Conservation (phyloP, 106 monocot genomes). For the Triglochin maritima region DNA sequence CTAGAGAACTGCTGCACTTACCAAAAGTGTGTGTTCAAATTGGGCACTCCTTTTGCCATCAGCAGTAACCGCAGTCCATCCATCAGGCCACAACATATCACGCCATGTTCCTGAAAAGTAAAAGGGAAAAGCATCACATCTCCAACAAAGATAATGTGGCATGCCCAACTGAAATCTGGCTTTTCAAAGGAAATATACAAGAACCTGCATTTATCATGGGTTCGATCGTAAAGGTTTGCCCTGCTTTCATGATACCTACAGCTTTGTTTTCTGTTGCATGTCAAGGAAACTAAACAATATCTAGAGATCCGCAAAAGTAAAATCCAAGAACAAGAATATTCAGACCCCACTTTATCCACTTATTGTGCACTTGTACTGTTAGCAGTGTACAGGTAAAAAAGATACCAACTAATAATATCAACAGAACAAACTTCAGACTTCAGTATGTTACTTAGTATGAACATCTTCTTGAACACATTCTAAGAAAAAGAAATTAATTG, state of each 20-base stretch:
- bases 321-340: neutral
- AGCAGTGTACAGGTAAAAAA: too few species aligned
- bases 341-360: too few species aligned
- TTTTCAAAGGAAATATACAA: neutral
- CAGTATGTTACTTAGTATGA: too few species aligned
- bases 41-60: constrained; percentile 98
- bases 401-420: too few species aligned
- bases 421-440: too few species aligned
- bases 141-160: neutral
- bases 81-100: constrained; percentile 93
- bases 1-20: constrained; percentile 9
- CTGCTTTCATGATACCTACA: constrained; percentile 94
- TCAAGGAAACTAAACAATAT: constrained; percentile 16
- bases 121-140: neutral
- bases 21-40: constrained; percentile 99
- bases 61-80: constrained; percentile 90
- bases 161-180: neutral
- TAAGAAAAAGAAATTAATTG: too few species aligned
- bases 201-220: constrained; percentile 98
- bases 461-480: too few species aligned
- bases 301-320: neutral
- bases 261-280: constrained; percentile 78
- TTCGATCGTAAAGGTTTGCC: constrained; percentile 96
- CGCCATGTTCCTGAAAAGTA: constrained; percentile 67
- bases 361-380: too few species aligned